These are phyloP conservation scores for Boletus rubroflammeus DNA, from an alignment of 768 basidiomycete genomes.

Conservation along the genomic window DNA sequence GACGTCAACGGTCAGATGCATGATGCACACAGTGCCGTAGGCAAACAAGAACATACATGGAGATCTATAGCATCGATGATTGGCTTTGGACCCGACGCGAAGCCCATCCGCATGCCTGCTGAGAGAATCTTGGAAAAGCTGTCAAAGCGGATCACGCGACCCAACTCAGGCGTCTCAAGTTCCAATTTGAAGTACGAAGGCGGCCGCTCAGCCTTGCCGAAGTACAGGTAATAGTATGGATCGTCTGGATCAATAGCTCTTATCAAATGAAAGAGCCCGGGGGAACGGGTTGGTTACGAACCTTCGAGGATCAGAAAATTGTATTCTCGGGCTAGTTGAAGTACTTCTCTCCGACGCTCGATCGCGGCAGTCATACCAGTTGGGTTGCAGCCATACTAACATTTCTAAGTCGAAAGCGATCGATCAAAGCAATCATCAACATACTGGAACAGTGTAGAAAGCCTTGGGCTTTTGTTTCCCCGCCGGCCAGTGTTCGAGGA, in stretches of 20 bases:
- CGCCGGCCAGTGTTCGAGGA: constrained; percentile 72
- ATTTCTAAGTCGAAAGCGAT: background rate
- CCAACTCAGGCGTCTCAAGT: constrained; percentile 57
- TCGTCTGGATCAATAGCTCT: constrained; percentile 49
- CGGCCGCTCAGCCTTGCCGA: constrained; percentile 56
- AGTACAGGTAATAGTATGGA: constrained; percentile 78
- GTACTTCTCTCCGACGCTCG: constrained; percentile 66
- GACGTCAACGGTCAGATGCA: constrained; percentile 12
- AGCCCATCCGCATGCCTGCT: constrained; percentile 77
- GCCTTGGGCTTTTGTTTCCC: constrained; percentile 70
- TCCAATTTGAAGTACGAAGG: constrained; percentile 85
- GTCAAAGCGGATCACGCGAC: constrained; percentile 85
- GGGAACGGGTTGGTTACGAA: constrained; percentile 19
- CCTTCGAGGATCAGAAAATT: constrained; percentile 86
- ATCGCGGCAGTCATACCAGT: constrained; percentile 75
- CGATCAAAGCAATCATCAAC: constrained; percentile 18
- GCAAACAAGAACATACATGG: constrained; percentile 45
- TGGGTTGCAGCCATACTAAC: constrained; percentile 81
- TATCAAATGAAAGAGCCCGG: background rate
- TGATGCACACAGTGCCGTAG: constrained; percentile 1
- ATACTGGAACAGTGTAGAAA: constrained; percentile 77
- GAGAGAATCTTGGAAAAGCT: constrained; percentile 83
- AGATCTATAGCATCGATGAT: constrained; percentile 68
- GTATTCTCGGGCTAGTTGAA: constrained; percentile 67
- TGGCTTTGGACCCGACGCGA: constrained; percentile 67